A percentile compares a stretch with the other conserved stretches of the same genome.
Evolutionary conservation across 2,329 filamentous ascomycete genomes (phyloP).

Genomic region (Neonectria punicea): DNA sequence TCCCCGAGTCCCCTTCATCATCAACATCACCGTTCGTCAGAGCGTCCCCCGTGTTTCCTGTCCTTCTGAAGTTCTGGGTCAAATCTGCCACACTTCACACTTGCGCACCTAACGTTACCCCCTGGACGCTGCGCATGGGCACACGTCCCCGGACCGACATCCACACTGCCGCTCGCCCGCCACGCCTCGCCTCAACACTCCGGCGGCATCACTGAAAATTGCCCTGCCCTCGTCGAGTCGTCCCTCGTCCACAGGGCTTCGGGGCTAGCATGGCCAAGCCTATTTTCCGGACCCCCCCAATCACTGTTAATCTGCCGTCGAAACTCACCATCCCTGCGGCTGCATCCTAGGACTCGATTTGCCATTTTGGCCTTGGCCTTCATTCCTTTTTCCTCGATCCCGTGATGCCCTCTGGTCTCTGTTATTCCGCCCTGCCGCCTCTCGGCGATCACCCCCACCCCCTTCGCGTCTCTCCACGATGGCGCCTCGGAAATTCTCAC

Average conservation of each 20-base stretch:
- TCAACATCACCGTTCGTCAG: constrained; percentile 28
- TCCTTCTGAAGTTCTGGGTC: constrained; percentile 11
- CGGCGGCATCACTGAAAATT: constrained; percentile 11
- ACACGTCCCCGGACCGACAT: constrained; percentile 25
- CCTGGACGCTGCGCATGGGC: constrained; percentile 12
- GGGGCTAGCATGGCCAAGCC: constrained; percentile 27
- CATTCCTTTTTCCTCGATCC: constrained; percentile 30
- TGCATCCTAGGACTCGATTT: constrained; percentile 25
- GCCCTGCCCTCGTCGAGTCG: constrained; percentile 8
- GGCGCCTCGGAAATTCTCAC: background rate
- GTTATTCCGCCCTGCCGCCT: constrained; percentile 6
- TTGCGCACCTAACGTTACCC: background rate
- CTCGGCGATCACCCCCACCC: background rate
- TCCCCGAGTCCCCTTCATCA: constrained; percentile 1
- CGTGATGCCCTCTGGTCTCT: constrained; percentile 18
- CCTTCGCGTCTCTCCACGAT: constrained; percentile 5
- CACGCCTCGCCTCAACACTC: constrained; percentile 35
- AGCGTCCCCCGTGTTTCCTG: constrained; percentile 26
- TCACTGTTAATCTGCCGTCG: constrained; percentile 29
- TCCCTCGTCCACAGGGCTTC: constrained; percentile 10
- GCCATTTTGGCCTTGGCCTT: constrained; percentile 23
- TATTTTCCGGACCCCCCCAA: constrained; percentile 28
- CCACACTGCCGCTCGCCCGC: constrained; percentile 33
- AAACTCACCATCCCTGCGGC: constrained; percentile 33
- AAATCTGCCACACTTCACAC: constrained; percentile 20